These are phyloP conservation scores for Uromyces viciae-fabae DNA, from an alignment of 1,284 basidiomycete genomes.

Conservation along the genomic window DNA sequence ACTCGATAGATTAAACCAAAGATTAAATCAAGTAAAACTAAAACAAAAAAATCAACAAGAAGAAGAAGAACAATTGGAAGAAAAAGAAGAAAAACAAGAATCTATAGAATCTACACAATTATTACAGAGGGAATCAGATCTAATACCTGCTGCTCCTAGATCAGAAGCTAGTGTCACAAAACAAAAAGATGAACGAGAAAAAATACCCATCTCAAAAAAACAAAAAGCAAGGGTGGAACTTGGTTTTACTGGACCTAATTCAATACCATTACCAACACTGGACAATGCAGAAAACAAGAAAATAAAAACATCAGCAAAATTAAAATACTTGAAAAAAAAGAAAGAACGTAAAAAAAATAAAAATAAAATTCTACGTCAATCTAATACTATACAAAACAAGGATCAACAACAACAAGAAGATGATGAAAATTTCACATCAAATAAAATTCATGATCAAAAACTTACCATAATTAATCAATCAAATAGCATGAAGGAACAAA, in stretches of 20 bases:
- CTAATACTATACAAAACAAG: background rate
- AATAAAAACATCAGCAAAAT: slow-evolving; percentile 62
- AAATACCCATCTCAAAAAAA: slow-evolving; percentile 24
- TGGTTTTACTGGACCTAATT: slow-evolving; percentile 37
- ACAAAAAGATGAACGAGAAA: background rate
- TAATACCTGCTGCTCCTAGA: background rate
- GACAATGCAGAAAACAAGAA: slow-evolving; percentile 46
- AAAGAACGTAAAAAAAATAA: slow-evolving; percentile 63
- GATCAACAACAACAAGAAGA: background rate
- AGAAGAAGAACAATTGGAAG: background rate
- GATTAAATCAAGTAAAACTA: background rate
- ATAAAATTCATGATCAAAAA: background rate
- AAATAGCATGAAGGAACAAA: background rate
- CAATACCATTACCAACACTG: slow-evolving; percentile 24
- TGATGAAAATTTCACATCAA: background rate
- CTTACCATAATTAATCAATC: background rate
- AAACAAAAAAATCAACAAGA: background rate
- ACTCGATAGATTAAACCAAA: slow-evolving; percentile 28
- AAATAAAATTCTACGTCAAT: slow-evolving; percentile 54
- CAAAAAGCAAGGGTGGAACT: slow-evolving; percentile 31
- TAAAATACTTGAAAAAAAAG: slow-evolving; percentile 67
- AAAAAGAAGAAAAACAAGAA: background rate
- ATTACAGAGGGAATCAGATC: background rate
- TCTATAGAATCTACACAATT: too few species aligned
- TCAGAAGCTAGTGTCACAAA: background rate